These are phyloP conservation scores for Globisporangium barbulae DNA, from an alignment of 352 stramenopile species.

Conservation along the genomic window DNA sequence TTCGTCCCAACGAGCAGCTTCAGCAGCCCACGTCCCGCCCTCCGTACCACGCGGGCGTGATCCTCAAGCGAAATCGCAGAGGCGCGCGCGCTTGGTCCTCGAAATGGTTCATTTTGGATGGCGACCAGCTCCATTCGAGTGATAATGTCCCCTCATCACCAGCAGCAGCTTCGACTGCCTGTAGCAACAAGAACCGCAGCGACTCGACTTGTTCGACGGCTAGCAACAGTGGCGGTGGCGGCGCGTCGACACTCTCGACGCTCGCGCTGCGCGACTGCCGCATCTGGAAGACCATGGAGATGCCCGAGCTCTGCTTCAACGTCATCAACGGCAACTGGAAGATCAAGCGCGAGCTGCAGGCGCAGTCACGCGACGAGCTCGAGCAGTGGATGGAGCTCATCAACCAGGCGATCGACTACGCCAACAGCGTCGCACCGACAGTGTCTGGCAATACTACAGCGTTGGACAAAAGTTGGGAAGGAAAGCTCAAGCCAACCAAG, in stretches of 20 bases:
- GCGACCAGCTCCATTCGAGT: slow-evolving; percentile 72
- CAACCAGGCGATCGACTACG: slow-evolving; percentile 74
- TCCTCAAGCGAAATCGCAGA: slow-evolving; percentile 74
- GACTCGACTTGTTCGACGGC: neutral
- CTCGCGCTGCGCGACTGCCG: slow-evolving; percentile 64
- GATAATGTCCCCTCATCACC: slow-evolving; percentile 26
- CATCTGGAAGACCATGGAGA: slow-evolving; percentile 87
- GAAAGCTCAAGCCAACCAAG: neutral
- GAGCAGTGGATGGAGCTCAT: slow-evolving; percentile 70
- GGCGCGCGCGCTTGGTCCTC: slow-evolving; percentile 67
- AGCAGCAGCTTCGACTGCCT: slow-evolving; percentile 17
- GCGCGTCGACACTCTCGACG: slow-evolving; percentile 45
- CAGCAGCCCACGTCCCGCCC: slow-evolving; percentile 35
- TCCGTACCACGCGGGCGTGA: slow-evolving; percentile 46
- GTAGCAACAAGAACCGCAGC: slow-evolving; percentile 8
- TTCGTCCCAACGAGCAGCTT: slow-evolving; percentile 16
- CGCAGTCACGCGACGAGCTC: slow-evolving; percentile 53
- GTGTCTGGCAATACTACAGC: neutral
- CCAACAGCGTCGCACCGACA: slow-evolving; percentile 34
- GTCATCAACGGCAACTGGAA: slow-evolving; percentile 77
- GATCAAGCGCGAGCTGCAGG: slow-evolving; percentile 79
- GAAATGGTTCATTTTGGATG: slow-evolving; percentile 69
- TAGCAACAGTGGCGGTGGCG: slow-evolving; percentile 10
- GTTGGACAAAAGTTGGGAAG: neutral
- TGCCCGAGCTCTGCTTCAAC: slow-evolving; percentile 78